Percentiles rank a stretch among this genome's conserved stretches.
Conservation (phyloP, 805 yeast species). For the Lachancea sp. region DNA sequence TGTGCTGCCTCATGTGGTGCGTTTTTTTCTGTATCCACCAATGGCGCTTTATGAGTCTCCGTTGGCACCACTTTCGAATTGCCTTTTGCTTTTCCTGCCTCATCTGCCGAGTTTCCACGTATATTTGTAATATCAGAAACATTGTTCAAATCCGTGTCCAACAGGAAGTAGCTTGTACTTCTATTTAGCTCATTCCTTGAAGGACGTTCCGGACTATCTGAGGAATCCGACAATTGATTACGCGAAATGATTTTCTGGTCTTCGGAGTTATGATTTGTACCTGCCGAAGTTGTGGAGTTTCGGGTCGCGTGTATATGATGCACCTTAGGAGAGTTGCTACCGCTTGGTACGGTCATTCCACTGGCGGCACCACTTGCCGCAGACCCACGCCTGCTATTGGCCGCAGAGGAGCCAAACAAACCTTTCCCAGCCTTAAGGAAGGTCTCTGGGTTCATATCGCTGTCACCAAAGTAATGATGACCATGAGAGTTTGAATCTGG, state of each 20-base stretch:
- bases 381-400: constrained; percentile 14
- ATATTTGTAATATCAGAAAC: constrained; percentile 23
- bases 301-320: background rate
- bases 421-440: background rate
- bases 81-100: background rate
- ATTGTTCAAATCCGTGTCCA: constrained; percentile 29
- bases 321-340: background rate
- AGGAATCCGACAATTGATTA: constrained; percentile 3
- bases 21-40: background rate
- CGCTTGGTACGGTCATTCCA: background rate
- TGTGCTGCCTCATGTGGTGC: constrained; percentile 1
- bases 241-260: background rate
- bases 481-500: background rate
- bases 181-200: constrained; percentile 1
- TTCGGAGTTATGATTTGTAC: background rate
- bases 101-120: constrained; percentile 3
- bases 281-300: background rate
- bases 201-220: constrained; percentile 6
- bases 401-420: background rate
- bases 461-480: background rate
- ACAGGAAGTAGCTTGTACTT: constrained; percentile 14
- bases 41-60: background rate
- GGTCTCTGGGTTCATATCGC: background rate
- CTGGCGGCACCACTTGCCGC: constrained; percentile 9
- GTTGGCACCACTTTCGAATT: background rate